Evolutionary conservation across 2,329 filamentous ascomycete species (phyloP), one percentile per base, ranked within the genome.

Genomic region (Penicillium polonicum): DNA sequence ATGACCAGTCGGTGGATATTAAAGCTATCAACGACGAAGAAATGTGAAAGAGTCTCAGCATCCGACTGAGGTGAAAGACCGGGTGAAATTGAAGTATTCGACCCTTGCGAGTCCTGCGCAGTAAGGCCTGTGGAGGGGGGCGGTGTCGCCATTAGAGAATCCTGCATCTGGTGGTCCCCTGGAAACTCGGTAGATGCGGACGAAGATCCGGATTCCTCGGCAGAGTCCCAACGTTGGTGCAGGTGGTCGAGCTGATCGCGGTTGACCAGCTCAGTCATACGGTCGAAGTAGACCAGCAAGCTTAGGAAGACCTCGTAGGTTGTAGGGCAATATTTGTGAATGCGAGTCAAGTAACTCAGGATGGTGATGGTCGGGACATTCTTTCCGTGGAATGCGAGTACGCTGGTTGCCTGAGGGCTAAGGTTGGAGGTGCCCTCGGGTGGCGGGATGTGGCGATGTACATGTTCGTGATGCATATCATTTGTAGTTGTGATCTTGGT

Each of bases 401-500:
- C 93, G 54, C 81, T 90, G 64, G 79, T 89, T 64, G 83, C 89
- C 67, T 88, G 83, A 23, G 83, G 81, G 64, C 80, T 86, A 35
- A 89, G 76, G 38, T 82, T 82, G n/a, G 79, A 76, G 9, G 84
- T 78, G 45, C 81, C 82, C 63, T 85, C 85, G 5, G 85, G 78
- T 9, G 84, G 80, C 5, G 86, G 83, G 59, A 89, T 84, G 59
- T 86, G 83, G 55, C 91, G 86, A 75, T 97, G 91, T 64, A 96
- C 77, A 62, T 92, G 90, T 72, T 97, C 91, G 75, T 97, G 93
- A 73, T 97, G 92, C 51, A 88, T 80, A 72, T 99, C 94, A 72
- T 99, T 99, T 57, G 93, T 97, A 4, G 91, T 91, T 6, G 94
- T 97, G 68, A 99, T 99, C 75, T 97, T 97, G 56, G 93, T 96